Evolutionary conservation across 2,329 filamentous ascomycete genomes (phyloP).

Genomic region (Colletotrichum tropicale): DNA sequence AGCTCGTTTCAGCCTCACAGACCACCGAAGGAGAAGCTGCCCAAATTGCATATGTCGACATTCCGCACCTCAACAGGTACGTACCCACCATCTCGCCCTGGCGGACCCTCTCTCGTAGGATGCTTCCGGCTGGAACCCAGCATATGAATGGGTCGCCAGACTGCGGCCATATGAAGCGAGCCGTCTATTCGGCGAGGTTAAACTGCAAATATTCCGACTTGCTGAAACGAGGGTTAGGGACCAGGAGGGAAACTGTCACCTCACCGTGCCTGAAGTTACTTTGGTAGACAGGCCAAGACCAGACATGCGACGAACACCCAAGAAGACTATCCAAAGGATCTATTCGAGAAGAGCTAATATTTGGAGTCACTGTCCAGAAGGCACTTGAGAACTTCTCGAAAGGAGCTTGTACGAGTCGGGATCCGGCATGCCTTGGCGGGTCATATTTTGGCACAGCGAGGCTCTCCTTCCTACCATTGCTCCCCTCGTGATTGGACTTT

Average conservation of each 20-base stretch:
- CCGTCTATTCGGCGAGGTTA: background rate
- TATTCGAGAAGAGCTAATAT: background rate
- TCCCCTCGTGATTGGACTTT: background rate
- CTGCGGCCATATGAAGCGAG: background rate
- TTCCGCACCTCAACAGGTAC: background rate
- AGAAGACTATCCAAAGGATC: background rate
- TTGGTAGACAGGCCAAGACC: background rate
- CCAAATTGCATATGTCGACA: background rate
- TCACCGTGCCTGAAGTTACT: background rate
- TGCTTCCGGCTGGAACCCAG: background rate
- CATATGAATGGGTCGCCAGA: background rate
- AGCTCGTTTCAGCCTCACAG: constrained; percentile 16
- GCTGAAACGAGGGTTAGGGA: background rate
- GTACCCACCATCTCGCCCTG: background rate
- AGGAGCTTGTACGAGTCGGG: background rate
- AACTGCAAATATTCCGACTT: background rate
- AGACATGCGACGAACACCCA: constrained; percentile 4
- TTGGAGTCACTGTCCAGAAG: background rate
- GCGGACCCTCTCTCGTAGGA: background rate
- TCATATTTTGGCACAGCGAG: background rate
- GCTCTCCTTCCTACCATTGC: background rate
- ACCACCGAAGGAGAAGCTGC: background rate
- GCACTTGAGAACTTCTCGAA: background rate
- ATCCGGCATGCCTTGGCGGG: background rate
- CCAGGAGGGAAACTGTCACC: background rate